A percentile compares a stretch with the other conserved stretches of the same genome.
Conservation (phyloP, 768 basidiomycete genomes). For the Rubroboletus pulcherrimus region DNA sequence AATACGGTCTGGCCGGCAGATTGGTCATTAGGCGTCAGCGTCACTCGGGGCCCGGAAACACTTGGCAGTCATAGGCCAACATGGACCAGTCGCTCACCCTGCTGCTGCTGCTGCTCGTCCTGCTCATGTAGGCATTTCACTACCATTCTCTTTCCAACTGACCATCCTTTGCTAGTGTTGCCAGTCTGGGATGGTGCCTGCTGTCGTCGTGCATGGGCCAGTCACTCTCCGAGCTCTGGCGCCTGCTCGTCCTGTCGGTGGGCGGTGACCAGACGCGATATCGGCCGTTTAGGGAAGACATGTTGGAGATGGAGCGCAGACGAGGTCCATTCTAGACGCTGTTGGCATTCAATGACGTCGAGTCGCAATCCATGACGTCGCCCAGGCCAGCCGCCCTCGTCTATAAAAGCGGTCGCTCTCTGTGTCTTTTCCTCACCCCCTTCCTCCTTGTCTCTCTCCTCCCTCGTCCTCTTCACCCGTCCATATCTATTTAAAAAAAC, state of each 20-base stretch:
- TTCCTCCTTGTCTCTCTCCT: constrained; percentile 1
- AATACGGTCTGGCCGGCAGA: too few species aligned
- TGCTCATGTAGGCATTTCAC: constrained; percentile 41
- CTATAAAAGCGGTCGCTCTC: constrained; percentile 19
- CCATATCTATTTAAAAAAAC: constrained; percentile 11
- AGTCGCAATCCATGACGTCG: constrained; percentile 4
- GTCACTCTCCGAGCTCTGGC: constrained; percentile 47
- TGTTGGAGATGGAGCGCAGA: constrained; percentile 60
- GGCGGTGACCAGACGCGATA: constrained; percentile 23
- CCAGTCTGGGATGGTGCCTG: constrained; percentile 59
- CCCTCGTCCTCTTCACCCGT: constrained; percentile 8
- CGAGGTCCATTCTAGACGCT: constrained; percentile 23
- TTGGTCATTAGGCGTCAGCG: too few species aligned
- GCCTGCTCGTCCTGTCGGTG: constrained; percentile 11
- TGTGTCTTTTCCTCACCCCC: constrained; percentile 8
- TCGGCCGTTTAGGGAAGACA: constrained; percentile 42
- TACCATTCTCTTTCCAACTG: not conserved
- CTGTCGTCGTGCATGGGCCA: constrained; percentile 64
- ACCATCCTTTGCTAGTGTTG: constrained; percentile 33
- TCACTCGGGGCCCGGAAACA: too few species aligned
- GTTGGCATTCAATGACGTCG: constrained; percentile 21
- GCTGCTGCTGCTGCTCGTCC: constrained; percentile 43
- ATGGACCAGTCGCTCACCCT: constrained; percentile 30
- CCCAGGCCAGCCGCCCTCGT: constrained; percentile 1
- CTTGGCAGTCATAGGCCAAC: too few species aligned